These are phyloP conservation scores for Trichoderma sp. DNA, from an alignment of 2,329 filamentous ascomycete species.

Conservation along the genomic window DNA sequence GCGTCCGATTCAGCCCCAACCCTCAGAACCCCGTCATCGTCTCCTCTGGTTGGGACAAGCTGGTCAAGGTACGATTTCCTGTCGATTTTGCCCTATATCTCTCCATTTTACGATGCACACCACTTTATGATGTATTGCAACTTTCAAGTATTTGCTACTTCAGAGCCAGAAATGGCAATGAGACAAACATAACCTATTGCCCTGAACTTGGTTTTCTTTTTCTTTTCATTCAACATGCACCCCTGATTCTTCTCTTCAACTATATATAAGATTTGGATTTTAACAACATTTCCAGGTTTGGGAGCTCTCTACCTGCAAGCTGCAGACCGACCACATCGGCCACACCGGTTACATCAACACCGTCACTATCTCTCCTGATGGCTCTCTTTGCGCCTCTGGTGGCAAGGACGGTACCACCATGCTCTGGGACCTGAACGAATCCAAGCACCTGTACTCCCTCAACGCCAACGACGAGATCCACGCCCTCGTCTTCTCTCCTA, in stretches of 20 bases:
- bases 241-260: no score
- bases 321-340: slow-evolving; percentile 99
- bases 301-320: slow-evolving; percentile 98
- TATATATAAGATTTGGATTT: background rate
- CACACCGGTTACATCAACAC: slow-evolving; percentile 99
- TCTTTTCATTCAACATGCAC: slow-evolving; percentile 2
- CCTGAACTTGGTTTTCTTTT: slow-evolving; percentile 61
- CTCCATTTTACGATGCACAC: background rate
- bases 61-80: slow-evolving; percentile 85
- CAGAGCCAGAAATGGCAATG: slow-evolving; percentile 91
- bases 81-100: slow-evolving; percentile 17
- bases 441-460: slow-evolving; percentile 99
- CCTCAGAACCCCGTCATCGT: slow-evolving; percentile 99
- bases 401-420: slow-evolving; percentile 99
- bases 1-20: slow-evolving; percentile 99
- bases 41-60: slow-evolving; percentile 98
- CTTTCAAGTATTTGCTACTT: slow-evolving; percentile 99
- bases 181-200: slow-evolving; percentile 89
- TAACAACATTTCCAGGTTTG: slow-evolving; percentile 70
- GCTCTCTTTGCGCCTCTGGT: slow-evolving; percentile 97
- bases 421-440: slow-evolving; percentile 99
- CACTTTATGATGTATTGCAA: slow-evolving; percentile 85
- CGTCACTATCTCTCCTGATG: slow-evolving; percentile 99
- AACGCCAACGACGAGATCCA: slow-evolving; percentile 99
- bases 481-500: slow-evolving; percentile 99